A percentile compares a stretch with the other conserved stretches of the same genome.
Conservation (phyloP, 179 eudicot genomes). For the Actinidia arguta region DNA sequence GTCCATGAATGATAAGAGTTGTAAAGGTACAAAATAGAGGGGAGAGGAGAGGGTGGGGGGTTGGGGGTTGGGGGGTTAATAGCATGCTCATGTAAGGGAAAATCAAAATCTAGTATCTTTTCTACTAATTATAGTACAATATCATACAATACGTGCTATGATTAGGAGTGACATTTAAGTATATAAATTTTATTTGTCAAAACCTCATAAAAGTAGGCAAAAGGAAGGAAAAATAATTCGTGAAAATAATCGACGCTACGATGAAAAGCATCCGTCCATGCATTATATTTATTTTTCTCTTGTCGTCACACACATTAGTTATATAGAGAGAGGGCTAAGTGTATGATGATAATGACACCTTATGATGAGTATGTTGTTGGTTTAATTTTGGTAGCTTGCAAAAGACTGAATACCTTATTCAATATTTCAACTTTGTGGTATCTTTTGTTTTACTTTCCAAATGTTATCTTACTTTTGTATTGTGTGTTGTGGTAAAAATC, state of each 20-base stretch:
- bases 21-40: neutral
- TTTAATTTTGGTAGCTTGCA: conserved; percentile 12
- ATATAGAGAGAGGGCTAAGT: neutral
- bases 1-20: neutral
- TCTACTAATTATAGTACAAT: conserved; percentile 13
- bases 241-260: neutral
- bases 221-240: neutral
- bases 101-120: neutral
- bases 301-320: neutral
- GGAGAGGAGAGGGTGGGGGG: too few relatives aligned
- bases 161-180: conserved; percentile 20
- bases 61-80: neutral
- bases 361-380: neutral
- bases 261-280: neutral
- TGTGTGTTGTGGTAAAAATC: too few relatives aligned
- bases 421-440: too few relatives aligned
- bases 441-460: too few relatives aligned
- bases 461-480: too few relatives aligned
- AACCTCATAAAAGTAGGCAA: neutral
- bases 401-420: conserved; percentile 17
- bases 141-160: conserved; percentile 7
- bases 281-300: neutral
- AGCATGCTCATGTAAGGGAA: neutral
- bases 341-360: neutral
- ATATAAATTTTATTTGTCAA: conserved; percentile 14